phyloP scores from a whole-genome alignment of 2,329 filamentous ascomycete genomes.

The Seiridium cupressi region DNA sequence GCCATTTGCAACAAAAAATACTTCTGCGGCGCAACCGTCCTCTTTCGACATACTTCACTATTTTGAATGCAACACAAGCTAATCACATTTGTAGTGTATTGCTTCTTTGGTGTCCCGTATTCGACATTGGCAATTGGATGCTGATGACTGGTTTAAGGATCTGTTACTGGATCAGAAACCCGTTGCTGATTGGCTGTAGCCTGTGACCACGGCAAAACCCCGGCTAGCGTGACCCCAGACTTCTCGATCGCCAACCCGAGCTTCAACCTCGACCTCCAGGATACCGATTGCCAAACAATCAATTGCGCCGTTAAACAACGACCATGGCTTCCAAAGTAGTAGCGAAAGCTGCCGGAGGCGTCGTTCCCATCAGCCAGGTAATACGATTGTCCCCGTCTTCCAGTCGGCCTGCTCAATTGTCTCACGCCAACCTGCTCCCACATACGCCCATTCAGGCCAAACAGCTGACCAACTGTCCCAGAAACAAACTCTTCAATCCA shows the following conservation, averaged over 20 bases:
- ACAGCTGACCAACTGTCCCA: slow-evolving; percentile 35
- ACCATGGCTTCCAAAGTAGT: slow-evolving; percentile 62
- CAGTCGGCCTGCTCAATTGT: background rate
- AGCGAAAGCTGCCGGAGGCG: slow-evolving; percentile 53
- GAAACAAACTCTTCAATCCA: slow-evolving; percentile 96
- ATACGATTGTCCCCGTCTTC: background rate
- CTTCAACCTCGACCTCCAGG: slow-evolving; percentile 1
- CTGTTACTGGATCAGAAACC: background rate
- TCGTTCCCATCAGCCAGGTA: slow-evolving; percentile 60
- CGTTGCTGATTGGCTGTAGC: background rate
- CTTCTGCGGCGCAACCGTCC: no score
- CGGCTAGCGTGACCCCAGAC: slow-evolving; percentile 1
- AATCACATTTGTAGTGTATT: no score
- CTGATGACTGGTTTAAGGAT: background rate
- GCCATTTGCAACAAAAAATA: no score
- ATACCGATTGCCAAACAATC: slow-evolving; percentile 11
- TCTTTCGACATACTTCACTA: no score
- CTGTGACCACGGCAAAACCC: slow-evolving; percentile 4
- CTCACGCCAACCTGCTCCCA: background rate
- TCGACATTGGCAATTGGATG: background rate
- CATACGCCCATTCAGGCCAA: background rate
- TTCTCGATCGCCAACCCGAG: background rate
- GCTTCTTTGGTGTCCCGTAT: no score
- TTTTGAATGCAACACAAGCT: no score
- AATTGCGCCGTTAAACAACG: slow-evolving; percentile 26